phyloP scores from a whole-genome alignment of 768 basidiomycete species.

The Cystobasidiopsis lactophilus region DNA sequence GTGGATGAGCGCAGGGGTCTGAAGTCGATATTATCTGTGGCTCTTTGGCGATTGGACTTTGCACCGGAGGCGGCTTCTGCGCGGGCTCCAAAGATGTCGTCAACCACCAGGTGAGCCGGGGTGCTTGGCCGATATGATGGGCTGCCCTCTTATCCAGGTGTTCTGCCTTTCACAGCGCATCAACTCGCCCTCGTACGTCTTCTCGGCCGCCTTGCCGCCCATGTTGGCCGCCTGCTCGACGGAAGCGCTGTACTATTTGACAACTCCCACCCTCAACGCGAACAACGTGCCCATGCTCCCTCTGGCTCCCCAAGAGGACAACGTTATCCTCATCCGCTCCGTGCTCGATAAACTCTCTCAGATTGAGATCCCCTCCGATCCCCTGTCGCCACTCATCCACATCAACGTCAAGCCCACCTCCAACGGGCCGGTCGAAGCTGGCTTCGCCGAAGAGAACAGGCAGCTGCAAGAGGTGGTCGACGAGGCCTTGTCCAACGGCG shows the following conservation, averaged over 20 bases:
- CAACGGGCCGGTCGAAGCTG: slow-evolving; percentile 28
- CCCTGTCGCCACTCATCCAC: slow-evolving; percentile 70
- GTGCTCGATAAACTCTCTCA: slow-evolving; percentile 54
- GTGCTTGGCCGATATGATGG: not conserved
- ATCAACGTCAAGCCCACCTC: slow-evolving; percentile 36
- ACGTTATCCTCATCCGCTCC: slow-evolving; percentile 50
- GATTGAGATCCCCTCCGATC: slow-evolving; percentile 65
- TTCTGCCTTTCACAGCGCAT: slow-evolving; percentile 39
- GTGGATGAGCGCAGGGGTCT: slow-evolving; percentile 33
- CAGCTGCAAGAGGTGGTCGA: slow-evolving; percentile 83
- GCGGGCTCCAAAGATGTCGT: slow-evolving; percentile 63
- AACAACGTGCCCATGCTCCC: slow-evolving; percentile 21
- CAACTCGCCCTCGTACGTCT: slow-evolving; percentile 86
- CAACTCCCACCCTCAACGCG: slow-evolving; percentile 38
- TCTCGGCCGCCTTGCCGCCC: slow-evolving; percentile 82
- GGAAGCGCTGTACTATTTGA: slow-evolving; percentile 59
- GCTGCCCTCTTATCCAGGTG: not conserved
- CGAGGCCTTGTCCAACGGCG: slow-evolving; percentile 54
- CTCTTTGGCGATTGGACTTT: slow-evolving; percentile 61
- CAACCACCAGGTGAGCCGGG: slow-evolving; percentile 52
- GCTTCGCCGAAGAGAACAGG: slow-evolving; percentile 40
- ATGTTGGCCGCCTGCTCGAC: slow-evolving; percentile 71
- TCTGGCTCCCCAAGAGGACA: slow-evolving; percentile 54
- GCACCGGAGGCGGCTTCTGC: slow-evolving; percentile 80
- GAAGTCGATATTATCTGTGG: slow-evolving; percentile 93